Evolutionary conservation across 2,329 filamentous ascomycete species (phyloP).

Genomic region (Colletotrichum aenigma): DNA sequence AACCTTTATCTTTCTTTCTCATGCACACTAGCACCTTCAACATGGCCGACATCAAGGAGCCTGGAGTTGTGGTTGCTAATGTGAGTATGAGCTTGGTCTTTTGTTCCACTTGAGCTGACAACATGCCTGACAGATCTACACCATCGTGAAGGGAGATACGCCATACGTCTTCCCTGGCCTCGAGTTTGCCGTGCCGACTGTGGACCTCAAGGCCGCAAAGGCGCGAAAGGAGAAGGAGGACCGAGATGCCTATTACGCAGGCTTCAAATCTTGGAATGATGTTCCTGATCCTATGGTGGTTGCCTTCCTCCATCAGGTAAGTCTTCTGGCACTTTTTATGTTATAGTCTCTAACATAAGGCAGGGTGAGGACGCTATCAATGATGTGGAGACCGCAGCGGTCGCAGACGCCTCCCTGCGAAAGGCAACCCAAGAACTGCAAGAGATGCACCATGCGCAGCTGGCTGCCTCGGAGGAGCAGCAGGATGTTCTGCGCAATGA

Average conservation of each 20-base stretch:
- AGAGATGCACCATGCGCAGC: background rate
- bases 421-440: background rate
- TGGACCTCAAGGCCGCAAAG: background rate
- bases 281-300: background rate
- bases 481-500: background rate
- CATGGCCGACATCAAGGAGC: background rate
- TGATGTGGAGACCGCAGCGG: background rate
- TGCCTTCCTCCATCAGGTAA: background rate
- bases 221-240: background rate
- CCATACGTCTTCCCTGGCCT: background rate
- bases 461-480: background rate
- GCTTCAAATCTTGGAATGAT: background rate
- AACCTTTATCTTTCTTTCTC: background rate
- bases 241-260: background rate
- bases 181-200: background rate
- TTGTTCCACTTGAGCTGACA: background rate
- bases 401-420: background rate
- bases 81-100: background rate
- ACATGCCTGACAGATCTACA: background rate
- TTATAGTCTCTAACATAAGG: background rate
- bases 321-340: background rate
- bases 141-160: background rate
- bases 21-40: background rate
- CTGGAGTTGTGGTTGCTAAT: background rate
- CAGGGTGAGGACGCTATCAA: background rate